Percentiles rank a stretch among this genome's conserved stretches.
Evolutionary conservation across 1,139 yeast species (phyloP).

Genomic region (Kluyveromyces sp.): DNA sequence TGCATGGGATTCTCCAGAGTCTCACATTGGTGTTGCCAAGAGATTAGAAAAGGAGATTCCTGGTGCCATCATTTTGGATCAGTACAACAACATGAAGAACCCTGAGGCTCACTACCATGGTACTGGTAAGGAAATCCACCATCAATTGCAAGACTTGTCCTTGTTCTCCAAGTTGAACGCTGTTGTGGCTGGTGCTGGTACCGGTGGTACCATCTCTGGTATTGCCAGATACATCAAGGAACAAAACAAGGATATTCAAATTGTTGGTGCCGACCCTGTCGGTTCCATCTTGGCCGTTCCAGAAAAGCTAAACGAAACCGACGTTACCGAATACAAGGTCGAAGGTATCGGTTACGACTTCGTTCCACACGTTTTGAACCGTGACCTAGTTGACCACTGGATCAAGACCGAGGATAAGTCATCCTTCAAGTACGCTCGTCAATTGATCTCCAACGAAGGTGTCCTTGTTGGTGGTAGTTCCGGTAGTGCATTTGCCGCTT

Average conservation of each 20-base stretch:
- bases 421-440: conserved; percentile 73
- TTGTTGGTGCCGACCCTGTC: conserved; percentile 79
- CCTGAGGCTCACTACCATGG: conserved; percentile 81
- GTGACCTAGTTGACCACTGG: conserved; percentile 68
- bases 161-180: conserved; percentile 65
- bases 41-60: conserved; percentile 79
- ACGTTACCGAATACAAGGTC: conserved; percentile 59
- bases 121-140: conserved; percentile 83
- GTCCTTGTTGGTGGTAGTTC: conserved; percentile 84
- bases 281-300: conserved; percentile 85
- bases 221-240: conserved; percentile 73
- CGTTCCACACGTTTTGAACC: conserved; percentile 71
- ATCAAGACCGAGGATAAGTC: conserved; percentile 81
- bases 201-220: conserved; percentile 56
- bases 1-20: conserved; percentile 89
- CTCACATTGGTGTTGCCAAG: conserved; percentile 84
- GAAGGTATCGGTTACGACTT: conserved; percentile 93
- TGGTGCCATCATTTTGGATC: conserved; percentile 78
- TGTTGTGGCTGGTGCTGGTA: conserved; percentile 72
- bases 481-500: conserved; percentile 79
- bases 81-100: conserved; percentile 70
- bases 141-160: conserved; percentile 38
- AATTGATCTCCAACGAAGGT: conserved; percentile 80
- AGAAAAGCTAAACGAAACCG: conserved; percentile 56
- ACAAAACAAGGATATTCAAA: conserved; percentile 52